These are phyloP conservation scores for Trichosanthes cucumerina DNA, from an alignment of 306 rosid species.

Conservation along the genomic window DNA sequence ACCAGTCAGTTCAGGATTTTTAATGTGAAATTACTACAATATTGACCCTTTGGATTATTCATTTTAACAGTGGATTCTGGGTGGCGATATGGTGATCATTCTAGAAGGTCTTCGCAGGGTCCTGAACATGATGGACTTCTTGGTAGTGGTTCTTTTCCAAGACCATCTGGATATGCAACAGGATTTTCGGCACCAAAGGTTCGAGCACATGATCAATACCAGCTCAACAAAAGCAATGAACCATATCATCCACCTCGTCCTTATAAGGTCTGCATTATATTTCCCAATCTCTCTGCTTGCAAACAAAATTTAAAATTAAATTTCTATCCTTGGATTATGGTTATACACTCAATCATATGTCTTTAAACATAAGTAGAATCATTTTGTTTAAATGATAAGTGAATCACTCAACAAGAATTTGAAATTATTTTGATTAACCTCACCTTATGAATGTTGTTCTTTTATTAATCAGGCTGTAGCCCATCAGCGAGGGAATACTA, in stretches of 20 bases:
- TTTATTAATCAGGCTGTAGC: constrained; percentile 57
- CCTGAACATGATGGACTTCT: constrained; percentile 99
- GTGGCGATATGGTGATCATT: constrained; percentile 51
- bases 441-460: background rate
- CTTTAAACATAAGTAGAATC: background rate
- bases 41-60: constrained; percentile 13
- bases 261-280: constrained; percentile 50
- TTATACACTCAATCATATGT: background rate
- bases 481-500: constrained; percentile 50
- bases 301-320: background rate
- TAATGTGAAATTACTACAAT: background rate
- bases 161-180: constrained; percentile 67
- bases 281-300: background rate
- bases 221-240: constrained; percentile 52
- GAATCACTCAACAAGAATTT: background rate
- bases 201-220: constrained; percentile 47
- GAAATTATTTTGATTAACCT: background rate
- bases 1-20: background rate
- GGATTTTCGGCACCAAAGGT: constrained; percentile 53
- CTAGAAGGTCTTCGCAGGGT: constrained; percentile 65
- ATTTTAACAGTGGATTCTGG: constrained; percentile 52
- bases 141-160: constrained; percentile 95
- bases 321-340: background rate
- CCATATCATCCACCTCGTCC: constrained; percentile 97
- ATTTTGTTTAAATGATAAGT: background rate